A percentile compares a stretch with the other conserved stretches of the same genome.
phyloP scores from a whole-genome alignment of 2,329 filamentous ascomycete genomes.

The Lecanoromycetidae sp. region DNA sequence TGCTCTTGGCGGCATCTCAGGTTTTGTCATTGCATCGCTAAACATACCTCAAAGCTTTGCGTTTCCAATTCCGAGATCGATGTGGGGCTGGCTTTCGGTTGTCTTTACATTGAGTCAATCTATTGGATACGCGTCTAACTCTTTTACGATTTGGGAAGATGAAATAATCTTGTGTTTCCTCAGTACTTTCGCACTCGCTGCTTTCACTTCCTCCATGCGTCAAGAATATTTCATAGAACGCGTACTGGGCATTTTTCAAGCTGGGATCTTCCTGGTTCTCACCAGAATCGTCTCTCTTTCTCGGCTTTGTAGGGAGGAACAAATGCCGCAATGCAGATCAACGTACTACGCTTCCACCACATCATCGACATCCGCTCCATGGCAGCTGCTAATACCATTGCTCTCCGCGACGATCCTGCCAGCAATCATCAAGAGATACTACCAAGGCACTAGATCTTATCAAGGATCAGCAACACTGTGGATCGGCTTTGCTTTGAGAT shows the following conservation, averaged over 20 bases:
- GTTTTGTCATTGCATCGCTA: constrained; percentile 30
- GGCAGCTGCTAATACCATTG: constrained; percentile 75
- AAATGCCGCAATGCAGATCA: constrained; percentile 92
- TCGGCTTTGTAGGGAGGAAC: constrained; percentile 88
- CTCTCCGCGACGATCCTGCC: constrained; percentile 57
- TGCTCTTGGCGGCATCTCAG: constrained; percentile 35
- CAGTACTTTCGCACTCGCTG: constrained; percentile 69
- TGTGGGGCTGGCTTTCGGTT: constrained; percentile 82
- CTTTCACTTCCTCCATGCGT: constrained; percentile 61
- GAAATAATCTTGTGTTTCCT: constrained; percentile 87
- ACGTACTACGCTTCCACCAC: constrained; percentile 89
- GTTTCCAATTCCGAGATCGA: constrained; percentile 53
- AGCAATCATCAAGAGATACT: constrained; percentile 65
- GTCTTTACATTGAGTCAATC: constrained; percentile 77
- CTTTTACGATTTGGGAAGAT: constrained; percentile 98
- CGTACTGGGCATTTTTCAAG: constrained; percentile 71
- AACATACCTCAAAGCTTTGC: constrained; percentile 29
- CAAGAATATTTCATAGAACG: constrained; percentile 56
- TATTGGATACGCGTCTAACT: constrained; percentile 92
- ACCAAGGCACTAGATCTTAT: constrained; percentile 70
- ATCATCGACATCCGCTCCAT: constrained; percentile 82
- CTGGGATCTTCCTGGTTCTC: constrained; percentile 66
- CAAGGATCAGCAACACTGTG: constrained; percentile 74
- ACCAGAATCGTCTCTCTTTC: constrained; percentile 74
- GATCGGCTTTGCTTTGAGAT: constrained; percentile 68